phyloP scores from a whole-genome alignment of 192 early-diverging fungal genomes.

The Glomus cerebriforme region DNA sequence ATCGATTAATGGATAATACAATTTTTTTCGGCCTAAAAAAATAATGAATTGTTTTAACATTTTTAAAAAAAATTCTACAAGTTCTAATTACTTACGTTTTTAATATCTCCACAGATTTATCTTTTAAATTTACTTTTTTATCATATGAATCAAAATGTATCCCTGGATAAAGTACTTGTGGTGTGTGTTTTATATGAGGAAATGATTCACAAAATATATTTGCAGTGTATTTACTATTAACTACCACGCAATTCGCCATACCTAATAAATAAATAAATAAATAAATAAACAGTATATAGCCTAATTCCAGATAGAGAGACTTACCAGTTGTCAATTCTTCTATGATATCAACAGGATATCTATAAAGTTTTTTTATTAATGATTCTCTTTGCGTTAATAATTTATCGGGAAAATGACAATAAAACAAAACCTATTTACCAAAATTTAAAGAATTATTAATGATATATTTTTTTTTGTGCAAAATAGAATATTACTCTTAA shows the following conservation, averaged over 20 bases:
- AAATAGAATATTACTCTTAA: too few relatives aligned
- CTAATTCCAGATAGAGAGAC: not conserved
- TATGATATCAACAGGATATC: conserved; percentile 77
- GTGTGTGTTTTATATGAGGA: conserved; percentile 56
- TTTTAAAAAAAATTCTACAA: conserved; percentile 16
- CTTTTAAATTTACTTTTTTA: conserved; percentile 50
- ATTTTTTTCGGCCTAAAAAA: conserved; percentile 35
- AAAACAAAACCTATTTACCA: conserved; percentile 76
- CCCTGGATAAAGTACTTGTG: conserved; percentile 82
- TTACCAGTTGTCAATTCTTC: conserved; percentile 86
- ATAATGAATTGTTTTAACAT: not conserved
- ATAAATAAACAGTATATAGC: not conserved
- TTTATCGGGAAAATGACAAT: conserved; percentile 96
- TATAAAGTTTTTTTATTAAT: conserved; percentile 68
- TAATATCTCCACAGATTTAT: conserved; percentile 58
- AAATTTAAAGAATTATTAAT: not conserved
- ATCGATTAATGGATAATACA: conserved; percentile 92
- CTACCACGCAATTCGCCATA: conserved; percentile 87
- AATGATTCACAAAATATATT: conserved; percentile 74
- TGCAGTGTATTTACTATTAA: conserved; percentile 90
- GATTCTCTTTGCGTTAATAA: conserved; percentile 69
- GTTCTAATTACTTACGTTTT: conserved; percentile 38
- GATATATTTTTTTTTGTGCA: not conserved
- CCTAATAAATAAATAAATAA: conserved; percentile 41
- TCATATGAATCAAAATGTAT: conserved; percentile 79